Base-by-base conservation (phyloP, 139 green algal genomes). In the Tetradesmus obliquus region DNA sequence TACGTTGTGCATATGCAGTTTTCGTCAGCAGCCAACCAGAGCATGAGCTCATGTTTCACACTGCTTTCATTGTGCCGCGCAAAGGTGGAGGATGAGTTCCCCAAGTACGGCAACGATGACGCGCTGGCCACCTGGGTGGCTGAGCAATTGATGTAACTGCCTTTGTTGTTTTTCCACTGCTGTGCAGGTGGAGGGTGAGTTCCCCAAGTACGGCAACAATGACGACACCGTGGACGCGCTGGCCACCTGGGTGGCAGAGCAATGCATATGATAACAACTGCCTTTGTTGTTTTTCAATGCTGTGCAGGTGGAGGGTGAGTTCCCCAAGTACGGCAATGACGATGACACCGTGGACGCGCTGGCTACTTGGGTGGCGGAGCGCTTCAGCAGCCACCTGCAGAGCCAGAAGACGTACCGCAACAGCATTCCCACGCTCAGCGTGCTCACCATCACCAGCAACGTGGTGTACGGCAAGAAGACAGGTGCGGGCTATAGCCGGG, bases 371-470 rank as follows among this genome's bases (percentile, higher is more conserved):
- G 88, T 92, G 55, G 69, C 83, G 7, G 62, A 92, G 74, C 22
- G 54, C 15, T 92, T 92, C 90, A 71, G 17, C 71, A 66, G 62
- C 58, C 55, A 92, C 45, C 92, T 96, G 87, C 57, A 90, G 45
- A 88, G 88, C 90, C 93, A 97, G 94, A 92, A 94, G 84, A 96
- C 94, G 8, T 97, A 97, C 95, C 95, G 95, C 90, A 90, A 94
- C 91, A 93, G 91, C 51, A 83, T 96, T 55, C 95, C 95, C 55
- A 98, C 96, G 72, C 94, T 98, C 4, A 95, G 91, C 51, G 93
- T 98, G 80, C 93, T 98, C 51, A 98, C 96, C 81, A 98, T 98
- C 93, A 98, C 96, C 32, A 94, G 86, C 86, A 98, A 98, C 91
- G 94, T 98, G 22, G 96, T 97, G 45, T 96, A 96, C 72, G 94